Base-by-base conservation (phyloP, 148 eudicot genomes). In the Camellia sinensis region DNA sequence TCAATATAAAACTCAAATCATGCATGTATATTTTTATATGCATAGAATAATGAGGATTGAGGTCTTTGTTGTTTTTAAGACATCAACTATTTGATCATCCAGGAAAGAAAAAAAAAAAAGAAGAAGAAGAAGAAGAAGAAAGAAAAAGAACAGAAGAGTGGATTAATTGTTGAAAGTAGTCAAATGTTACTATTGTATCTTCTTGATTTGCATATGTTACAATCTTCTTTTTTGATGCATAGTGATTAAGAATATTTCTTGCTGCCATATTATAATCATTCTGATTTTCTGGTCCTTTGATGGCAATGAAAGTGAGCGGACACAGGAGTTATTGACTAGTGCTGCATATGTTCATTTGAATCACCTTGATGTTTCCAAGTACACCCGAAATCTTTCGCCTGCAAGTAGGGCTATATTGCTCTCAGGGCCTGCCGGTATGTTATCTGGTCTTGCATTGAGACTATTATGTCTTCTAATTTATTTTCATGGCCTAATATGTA, bases 311-410 rank as follows among this genome's bases (percentile, higher is more conserved):
- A 96, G 99, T 84, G 94, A 92, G 84, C 92, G 89, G 81, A 96
- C 94, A 64, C 86, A 86, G 80, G 88, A 78, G 53, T 75, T 94
- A 64, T 85, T 96, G 85, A 93, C 94, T 77, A 94, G 97, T 70
- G 97, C 99, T 63, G 98, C 97, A 56, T 96, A 87, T 87, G 97
- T 96, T 72, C 98, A 93, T 84, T 84, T 96, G 82, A 96, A 92
- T 86, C 91, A 94, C 84, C 81, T 90, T 54, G 98, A 96, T 76
- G 89, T 96, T 72, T 93, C 98, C 43, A 96, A 90, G 88, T 88
- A 91, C 87, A 94, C 97, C 12, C 80, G 95, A 64, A 92, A 93
- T 87, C 95, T 96, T 73, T 87, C 95, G 4, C 99, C 98, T 60
- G 98, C 94, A 76, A 94, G 99, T 86, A 89, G 98, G 82, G 88